Conservation (phyloP, 2,329 filamentous ascomycete genomes). For the Cercospora citrullina region DNA sequence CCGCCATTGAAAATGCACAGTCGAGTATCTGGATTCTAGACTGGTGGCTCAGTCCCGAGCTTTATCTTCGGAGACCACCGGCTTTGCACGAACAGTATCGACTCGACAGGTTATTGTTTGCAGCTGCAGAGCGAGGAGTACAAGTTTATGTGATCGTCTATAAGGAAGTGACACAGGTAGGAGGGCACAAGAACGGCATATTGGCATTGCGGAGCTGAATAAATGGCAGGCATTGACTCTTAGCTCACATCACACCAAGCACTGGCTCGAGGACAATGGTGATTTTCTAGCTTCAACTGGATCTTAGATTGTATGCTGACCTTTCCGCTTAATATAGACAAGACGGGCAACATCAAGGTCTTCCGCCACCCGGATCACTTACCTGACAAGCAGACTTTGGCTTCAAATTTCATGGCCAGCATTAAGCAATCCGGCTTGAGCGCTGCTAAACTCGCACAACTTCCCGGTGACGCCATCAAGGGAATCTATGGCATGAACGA, state of each 20-base stretch:
- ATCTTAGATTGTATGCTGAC: not conserved
- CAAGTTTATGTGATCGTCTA: constrained; percentile 85
- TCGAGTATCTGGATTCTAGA: constrained; percentile 77
- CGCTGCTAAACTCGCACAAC: constrained; percentile 59
- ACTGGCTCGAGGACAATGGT: constrained; percentile 65
- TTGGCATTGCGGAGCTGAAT: not conserved
- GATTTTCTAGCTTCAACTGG: constrained; percentile 71
- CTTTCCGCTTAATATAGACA: constrained; percentile 27
- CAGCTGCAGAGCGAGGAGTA: constrained; percentile 80
- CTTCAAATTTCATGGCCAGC: constrained; percentile 57
- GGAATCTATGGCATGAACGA: constrained; percentile 79
- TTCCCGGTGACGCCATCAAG: constrained; percentile 72
- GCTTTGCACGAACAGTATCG: constrained; percentile 80
- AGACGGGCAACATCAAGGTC: constrained; percentile 82
- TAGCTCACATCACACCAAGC: constrained; percentile 73
- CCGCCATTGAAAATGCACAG: constrained; percentile 73
- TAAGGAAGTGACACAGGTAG: constrained; percentile 64
- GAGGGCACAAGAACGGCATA: not conserved
- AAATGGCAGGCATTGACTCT: constrained; percentile 49
- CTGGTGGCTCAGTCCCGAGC: constrained; percentile 81
- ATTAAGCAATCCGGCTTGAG: constrained; percentile 59
- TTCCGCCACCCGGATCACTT: constrained; percentile 89
- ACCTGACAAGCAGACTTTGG: constrained; percentile 68
- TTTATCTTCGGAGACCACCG: constrained; percentile 82
- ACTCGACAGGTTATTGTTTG: constrained; percentile 77